phyloP scores from a whole-genome alignment of 768 basidiomycete species.

The Mycena latifolia region DNA sequence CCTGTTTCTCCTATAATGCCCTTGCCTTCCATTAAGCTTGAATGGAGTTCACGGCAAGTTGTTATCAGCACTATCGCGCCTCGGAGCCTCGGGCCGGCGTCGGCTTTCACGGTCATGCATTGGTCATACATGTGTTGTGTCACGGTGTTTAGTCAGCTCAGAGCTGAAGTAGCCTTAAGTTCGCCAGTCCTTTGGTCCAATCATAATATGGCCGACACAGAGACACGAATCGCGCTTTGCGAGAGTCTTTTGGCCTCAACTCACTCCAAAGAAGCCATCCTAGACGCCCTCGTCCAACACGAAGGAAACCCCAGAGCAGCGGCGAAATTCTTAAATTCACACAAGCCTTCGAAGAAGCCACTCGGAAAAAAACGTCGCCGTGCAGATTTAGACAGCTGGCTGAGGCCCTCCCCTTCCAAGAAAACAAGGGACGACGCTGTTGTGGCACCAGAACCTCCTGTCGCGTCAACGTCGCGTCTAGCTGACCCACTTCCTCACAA shows the following conservation, averaged over 20 bases:
- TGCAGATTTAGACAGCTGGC: constrained; percentile 67
- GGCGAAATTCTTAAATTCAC: constrained; percentile 53
- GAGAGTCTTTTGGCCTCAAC: constrained; percentile 62
- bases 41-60: too few species aligned
- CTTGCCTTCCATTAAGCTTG: constrained; percentile 17
- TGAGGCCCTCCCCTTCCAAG: constrained; percentile 49
- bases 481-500: constrained; percentile 7
- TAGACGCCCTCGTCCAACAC: constrained; percentile 69
- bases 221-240: constrained; percentile 76
- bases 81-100: too few species aligned
- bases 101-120: too few species aligned
- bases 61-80: too few species aligned
- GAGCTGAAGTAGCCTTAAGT: too few species aligned
- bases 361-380: constrained; percentile 64
- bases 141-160: too few species aligned
- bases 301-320: constrained; percentile 70
- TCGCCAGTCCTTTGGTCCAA: too few species aligned
- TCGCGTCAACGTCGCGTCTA: constrained; percentile 21
- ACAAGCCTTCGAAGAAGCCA: constrained; percentile 19
- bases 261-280: constrained; percentile 51
- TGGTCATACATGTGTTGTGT: too few species aligned
- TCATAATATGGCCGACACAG: too few species aligned
- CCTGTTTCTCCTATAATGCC: not conserved
- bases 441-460: not conserved
- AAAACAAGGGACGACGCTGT: constrained; percentile 12